These are phyloP conservation scores for Chlorophyllum brunneum DNA, from an alignment of 768 basidiomycete genomes.

Conservation along the genomic window DNA sequence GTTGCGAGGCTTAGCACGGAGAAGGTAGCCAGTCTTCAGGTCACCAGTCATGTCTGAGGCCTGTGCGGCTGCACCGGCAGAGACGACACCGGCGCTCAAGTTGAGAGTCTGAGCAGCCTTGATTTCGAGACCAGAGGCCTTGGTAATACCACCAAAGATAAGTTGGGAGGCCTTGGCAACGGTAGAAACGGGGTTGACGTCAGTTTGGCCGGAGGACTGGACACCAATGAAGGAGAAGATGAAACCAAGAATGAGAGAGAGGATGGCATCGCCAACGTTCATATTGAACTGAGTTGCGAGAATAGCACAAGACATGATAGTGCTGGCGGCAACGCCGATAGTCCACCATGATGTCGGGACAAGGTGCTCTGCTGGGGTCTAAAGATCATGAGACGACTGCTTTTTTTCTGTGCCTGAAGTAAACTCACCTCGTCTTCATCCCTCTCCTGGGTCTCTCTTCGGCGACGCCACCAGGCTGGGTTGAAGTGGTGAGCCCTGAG, in stretches of 20 bases:
- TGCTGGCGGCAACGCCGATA: conserved; percentile 41
- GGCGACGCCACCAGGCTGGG: conserved; percentile 28
- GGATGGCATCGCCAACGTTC: conserved; percentile 55
- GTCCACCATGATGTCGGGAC: conserved; percentile 57
- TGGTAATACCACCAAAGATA: conserved; percentile 58
- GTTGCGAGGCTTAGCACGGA: conserved; percentile 58
- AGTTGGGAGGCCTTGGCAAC: conserved; percentile 63
- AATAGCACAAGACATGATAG: conserved; percentile 47
- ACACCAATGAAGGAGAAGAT: conserved; percentile 67
- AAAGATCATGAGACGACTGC: not conserved
- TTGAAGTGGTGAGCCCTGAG: conserved; percentile 21
- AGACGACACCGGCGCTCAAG: conserved; percentile 48
- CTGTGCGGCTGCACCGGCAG: conserved; percentile 54
- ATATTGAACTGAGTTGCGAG: conserved; percentile 51
- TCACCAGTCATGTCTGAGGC: conserved; percentile 65
- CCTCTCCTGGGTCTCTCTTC: conserved; percentile 28
- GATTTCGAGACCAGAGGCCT: conserved; percentile 34
- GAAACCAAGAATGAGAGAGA: conserved; percentile 57
- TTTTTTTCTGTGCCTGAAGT: not conserved
- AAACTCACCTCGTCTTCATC: conserved; percentile 40
- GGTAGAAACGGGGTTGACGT: conserved; percentile 59
- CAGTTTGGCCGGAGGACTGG: conserved; percentile 55
- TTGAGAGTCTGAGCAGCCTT: conserved; percentile 42
- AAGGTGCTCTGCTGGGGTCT: conserved; percentile 48
- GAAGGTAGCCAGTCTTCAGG: conserved; percentile 66